These are phyloP conservation scores for Endoconidiophora polonica DNA, from an alignment of 2,329 filamentous ascomycete genomes.

Conservation along the genomic window DNA sequence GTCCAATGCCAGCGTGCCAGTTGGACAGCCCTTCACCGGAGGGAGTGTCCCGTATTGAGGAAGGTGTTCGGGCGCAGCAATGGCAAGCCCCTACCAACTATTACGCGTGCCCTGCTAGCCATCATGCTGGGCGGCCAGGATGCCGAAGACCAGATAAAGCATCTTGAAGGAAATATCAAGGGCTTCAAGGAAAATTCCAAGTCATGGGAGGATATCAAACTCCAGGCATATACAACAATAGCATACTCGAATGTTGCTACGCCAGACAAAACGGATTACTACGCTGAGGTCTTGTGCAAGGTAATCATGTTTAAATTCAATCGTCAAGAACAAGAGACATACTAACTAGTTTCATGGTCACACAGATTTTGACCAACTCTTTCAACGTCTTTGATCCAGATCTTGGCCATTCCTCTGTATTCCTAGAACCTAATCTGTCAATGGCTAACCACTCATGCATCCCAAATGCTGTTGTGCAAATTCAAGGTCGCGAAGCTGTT, in stretches of 20 bases:
- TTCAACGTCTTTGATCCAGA: constrained; percentile 41
- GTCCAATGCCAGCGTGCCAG: constrained; percentile 34
- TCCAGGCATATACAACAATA: constrained; percentile 34
- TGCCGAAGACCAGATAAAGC: constrained; percentile 20
- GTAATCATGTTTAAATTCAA: constrained; percentile 18
- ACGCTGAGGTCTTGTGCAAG: constrained; percentile 36
- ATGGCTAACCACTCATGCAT: constrained; percentile 48
- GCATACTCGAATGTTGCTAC: constrained; percentile 22
- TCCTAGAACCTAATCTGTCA: constrained; percentile 37
- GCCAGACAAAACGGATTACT: constrained; percentile 23
- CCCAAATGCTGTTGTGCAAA: constrained; percentile 42
- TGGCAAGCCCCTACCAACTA: constrained; percentile 30
- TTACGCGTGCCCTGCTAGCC: constrained; percentile 36
- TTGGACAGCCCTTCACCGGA: constrained; percentile 34
- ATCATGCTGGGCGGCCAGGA: constrained; percentile 26
- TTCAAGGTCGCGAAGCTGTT: constrained; percentile 32
- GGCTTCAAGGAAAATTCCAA: constrained; percentile 21
- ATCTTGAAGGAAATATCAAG: constrained; percentile 31
- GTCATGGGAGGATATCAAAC: constrained; percentile 30
- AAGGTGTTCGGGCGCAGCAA: constrained; percentile 23
- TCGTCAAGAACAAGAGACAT: not conserved
- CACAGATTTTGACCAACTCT: constrained; percentile 42
- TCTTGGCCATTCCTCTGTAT: constrained; percentile 35
- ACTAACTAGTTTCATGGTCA: not conserved
- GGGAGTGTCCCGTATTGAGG: constrained; percentile 34